A percentile compares a stretch with the other conserved stretches of the same genome.
Evolutionary conservation across 805 yeast species (phyloP).

Genomic region (Yarrowia hollandica): DNA sequence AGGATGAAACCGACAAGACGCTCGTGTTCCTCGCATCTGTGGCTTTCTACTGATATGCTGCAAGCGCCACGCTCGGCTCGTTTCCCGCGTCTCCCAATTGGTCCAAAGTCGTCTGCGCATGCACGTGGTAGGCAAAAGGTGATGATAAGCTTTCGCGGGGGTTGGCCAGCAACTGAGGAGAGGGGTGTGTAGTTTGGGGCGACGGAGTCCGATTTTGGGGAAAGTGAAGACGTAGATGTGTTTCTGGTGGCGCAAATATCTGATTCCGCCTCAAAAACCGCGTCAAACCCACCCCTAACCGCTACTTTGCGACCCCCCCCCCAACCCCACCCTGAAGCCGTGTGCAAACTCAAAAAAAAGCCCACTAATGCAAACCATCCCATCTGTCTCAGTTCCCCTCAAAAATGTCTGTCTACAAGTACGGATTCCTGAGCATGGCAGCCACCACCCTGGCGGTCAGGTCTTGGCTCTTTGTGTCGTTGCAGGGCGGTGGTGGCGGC

Average conservation of each 20-base stretch:
- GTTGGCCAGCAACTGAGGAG: too few relatives aligned
- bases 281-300: too few relatives aligned
- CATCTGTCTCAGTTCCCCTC: constrained; percentile 25
- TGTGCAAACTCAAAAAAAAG: neutral
- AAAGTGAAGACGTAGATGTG: too few relatives aligned
- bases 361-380: constrained; percentile 8
- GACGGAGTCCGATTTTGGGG: too few relatives aligned
- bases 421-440: neutral
- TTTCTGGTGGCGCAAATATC: too few relatives aligned
- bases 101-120: constrained; percentile 19
- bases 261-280: too few relatives aligned
- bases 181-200: too few relatives aligned
- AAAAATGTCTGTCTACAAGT: neutral
- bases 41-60: neutral
- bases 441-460: neutral
- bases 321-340: neutral
- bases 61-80: neutral
- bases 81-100: constrained; percentile 15
- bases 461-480: too few relatives aligned
- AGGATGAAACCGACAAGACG: neutral
- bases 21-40: neutral
- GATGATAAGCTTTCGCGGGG: too few relatives aligned
- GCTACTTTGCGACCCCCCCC: too few relatives aligned
- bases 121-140: constrained; percentile 26
- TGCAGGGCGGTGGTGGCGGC: too few relatives aligned